Base-by-base conservation (phyloP, 2,329 filamentous ascomycete genomes). In the Stemphylium lycopersici region DNA sequence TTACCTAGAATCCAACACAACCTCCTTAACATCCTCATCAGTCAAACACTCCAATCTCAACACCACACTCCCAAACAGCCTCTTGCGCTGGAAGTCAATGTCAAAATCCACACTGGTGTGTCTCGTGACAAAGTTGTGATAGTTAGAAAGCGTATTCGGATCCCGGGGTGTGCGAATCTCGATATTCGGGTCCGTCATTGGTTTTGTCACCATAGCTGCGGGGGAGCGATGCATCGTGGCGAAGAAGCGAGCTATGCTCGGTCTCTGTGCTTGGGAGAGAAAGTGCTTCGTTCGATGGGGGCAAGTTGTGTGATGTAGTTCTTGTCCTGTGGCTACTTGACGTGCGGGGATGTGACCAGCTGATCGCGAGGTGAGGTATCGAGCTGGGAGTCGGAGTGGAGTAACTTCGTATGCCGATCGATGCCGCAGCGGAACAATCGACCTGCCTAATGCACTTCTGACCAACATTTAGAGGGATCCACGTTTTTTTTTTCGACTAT, bases 111-210 rank as follows among this genome's bases (percentile, higher is more conserved):
- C 90, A 16, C 85, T 88, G 16, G 91, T 95, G 79, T 97, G 92
- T 72, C 84, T 87, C 15, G 91, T 96, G 57, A 85, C 82, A 87
- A 91, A 97, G 51, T 89, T 87, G 75, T 90, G 87, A 77, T 97
- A 97, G 80, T 98, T 98, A 72, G 90, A 90, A 55, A 95, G 79
- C 22, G 95, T 97, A 75, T 92, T 96, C 48, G 92, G 92, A 78
- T 98, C 93, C 69, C 90, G 85, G 45, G 81, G 78, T 40, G 74
- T 72, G 37, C 73, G 76, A 61, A 80, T 78, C 36, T 69, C 65
- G 22, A 70, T 56, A 56, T 70, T 58, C 1, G 65, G 61, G 36
- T 69, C 66, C 36, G 72, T 71, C 72, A 78, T 76, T n/a, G 68
- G 75, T 56, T 70, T 72, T 36, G 66, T 70, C 15, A 69, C 63